These are phyloP conservation scores for Porodaedalea pini DNA, from an alignment of 1,284 basidiomycete genomes.

Conservation along the genomic window DNA sequence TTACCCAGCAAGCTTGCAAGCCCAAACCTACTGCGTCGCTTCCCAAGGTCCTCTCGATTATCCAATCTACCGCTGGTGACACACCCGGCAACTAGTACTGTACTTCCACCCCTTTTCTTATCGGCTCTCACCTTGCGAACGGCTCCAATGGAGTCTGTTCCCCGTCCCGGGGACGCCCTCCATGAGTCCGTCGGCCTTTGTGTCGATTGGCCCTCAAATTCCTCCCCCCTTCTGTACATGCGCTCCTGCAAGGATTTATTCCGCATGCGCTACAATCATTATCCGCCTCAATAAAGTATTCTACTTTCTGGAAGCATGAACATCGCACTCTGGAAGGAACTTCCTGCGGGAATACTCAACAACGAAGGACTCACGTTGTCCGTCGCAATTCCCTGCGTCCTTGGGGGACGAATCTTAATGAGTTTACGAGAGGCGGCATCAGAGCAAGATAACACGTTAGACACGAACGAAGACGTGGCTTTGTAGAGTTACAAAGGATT, in stretches of 20 bases:
- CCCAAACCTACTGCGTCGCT: conserved; percentile 69
- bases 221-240: no score
- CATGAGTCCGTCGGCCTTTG: no score
- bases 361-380: neutral
- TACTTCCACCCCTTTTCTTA: no score
- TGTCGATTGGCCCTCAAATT: no score
- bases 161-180: no score
- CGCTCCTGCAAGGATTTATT: neutral
- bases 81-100: no score
- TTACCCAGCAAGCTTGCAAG: conserved; percentile 60
- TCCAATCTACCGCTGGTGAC: conserved; percentile 1
- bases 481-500: no score
- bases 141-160: no score
- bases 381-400: neutral
- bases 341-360: neutral
- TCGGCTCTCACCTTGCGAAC: no score
- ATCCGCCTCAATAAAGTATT: neutral
- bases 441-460: neutral
- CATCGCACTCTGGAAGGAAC: neutral
- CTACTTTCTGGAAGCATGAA: neutral
- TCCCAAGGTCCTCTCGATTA: conserved; percentile 37
- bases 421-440: neutral
- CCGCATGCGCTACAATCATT: no score
- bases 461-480: no score
- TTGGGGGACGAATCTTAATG: neutral